Percentiles rank a stretch among this genome's conserved stretches.
Evolutionary conservation across 331 rosid genomes (phyloP).

Genomic region (Stylosanthes scabra): DNA sequence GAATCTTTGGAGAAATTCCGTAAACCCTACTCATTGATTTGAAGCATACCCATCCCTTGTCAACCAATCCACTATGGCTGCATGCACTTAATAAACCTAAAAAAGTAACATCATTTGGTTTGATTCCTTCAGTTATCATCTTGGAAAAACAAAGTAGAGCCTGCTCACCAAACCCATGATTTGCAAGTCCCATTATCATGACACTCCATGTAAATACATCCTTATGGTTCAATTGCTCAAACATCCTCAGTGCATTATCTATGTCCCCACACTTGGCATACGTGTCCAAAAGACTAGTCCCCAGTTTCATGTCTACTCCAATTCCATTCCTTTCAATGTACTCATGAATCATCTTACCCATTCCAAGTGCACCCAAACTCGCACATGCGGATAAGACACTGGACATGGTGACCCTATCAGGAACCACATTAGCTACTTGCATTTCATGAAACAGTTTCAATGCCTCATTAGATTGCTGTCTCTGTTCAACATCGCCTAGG

Average conservation of each 20-base stretch:
- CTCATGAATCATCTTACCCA: constrained; percentile 54
- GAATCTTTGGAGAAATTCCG: constrained; percentile 26
- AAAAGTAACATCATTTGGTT: constrained; percentile 39
- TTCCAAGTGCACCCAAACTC: constrained; percentile 41
- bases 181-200: constrained; percentile 35
- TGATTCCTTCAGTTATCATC: constrained; percentile 30
- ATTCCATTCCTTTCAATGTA: constrained; percentile 41
- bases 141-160: constrained; percentile 33
- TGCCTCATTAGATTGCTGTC: constrained; percentile 47
- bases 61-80: constrained; percentile 39
- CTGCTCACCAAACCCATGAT: constrained; percentile 32
- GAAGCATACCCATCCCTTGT: constrained; percentile 34
- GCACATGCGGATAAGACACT: constrained; percentile 53
- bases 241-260: constrained; percentile 26
- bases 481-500: constrained; percentile 26
- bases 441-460: constrained; percentile 53
- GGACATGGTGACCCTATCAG: constrained; percentile 64
- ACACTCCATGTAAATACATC: constrained; percentile 34
- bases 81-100: constrained; percentile 38
- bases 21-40: constrained; percentile 28
- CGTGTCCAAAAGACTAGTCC: constrained; percentile 42
- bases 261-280: constrained; percentile 45
- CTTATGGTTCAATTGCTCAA: constrained; percentile 10
- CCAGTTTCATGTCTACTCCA: constrained; percentile 33
- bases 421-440: constrained; percentile 50